Evolutionary conservation across 1,284 basidiomycete species (phyloP).

Genomic region (Tylopilus orsonianus): DNA sequence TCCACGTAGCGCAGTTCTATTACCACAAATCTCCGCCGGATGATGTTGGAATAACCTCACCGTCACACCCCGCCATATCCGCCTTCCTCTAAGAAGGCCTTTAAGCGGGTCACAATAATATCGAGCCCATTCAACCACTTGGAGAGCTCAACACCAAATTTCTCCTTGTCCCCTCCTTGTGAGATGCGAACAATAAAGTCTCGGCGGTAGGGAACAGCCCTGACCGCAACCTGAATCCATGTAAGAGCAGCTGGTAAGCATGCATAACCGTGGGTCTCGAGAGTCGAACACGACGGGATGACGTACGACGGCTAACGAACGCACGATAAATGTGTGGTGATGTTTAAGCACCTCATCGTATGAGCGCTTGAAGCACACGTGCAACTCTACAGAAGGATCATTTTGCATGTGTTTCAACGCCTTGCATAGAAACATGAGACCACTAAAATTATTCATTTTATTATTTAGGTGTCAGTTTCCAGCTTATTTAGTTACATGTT

Average conservation of each 20-base stretch:
- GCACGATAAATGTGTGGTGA: conserved; percentile 84
- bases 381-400: conserved; percentile 72
- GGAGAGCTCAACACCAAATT: conserved; percentile 71
- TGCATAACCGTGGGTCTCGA: not conserved
- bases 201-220: conserved; percentile 84
- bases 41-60: conserved; percentile 1
- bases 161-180: conserved; percentile 77
- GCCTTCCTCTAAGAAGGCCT: conserved; percentile 64
- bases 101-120: conserved; percentile 65
- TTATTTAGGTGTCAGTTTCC: conserved; percentile 7
- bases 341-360: conserved; percentile 84
- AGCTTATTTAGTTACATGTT: conserved; percentile 9
- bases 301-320: conserved; percentile 81
- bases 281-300: not conserved
- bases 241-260: conserved; percentile 6
- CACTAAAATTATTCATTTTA: conserved; percentile 15
- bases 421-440: conserved; percentile 34
- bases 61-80: conserved; percentile 59
- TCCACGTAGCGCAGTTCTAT: conserved; percentile 23
- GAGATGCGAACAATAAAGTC: conserved; percentile 86
- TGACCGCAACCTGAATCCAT: conserved; percentile 78
- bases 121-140: conserved; percentile 84
- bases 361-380: conserved; percentile 81
- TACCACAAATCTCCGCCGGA: conserved; percentile 21
- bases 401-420: conserved; percentile 78